phyloP scores from a whole-genome alignment of 495 filamentous ascomycete species.

The Penicillium coprophilum region DNA sequence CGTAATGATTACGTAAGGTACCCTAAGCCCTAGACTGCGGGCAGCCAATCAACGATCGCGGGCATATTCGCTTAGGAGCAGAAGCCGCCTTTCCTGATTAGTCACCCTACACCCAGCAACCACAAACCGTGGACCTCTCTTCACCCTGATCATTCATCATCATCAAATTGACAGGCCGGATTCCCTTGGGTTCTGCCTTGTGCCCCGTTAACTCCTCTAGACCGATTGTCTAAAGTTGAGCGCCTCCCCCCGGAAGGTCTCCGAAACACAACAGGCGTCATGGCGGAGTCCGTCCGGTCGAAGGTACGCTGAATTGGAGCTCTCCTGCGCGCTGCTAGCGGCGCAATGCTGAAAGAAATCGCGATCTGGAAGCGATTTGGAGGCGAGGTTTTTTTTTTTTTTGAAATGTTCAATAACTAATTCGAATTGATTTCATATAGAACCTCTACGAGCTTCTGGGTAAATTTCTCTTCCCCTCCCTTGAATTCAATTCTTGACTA shows the following conservation, averaged over 20 bases:
- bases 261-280: conserved; percentile 50
- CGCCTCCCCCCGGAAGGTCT: conserved; percentile 53
- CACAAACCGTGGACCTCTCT: conserved; percentile 16
- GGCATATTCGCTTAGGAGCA: conserved; percentile 13
- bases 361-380: conserved; percentile 7
- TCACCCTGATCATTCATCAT: conserved; percentile 29
- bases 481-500: conserved; percentile 24
- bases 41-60: conserved; percentile 7
- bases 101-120: conserved; percentile 12
- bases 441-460: conserved; percentile 89
- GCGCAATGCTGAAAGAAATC: background rate
- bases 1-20: conserved; percentile 15
- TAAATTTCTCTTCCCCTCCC: conserved; percentile 46
- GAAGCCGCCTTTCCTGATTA: conserved; percentile 16
- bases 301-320: conserved; percentile 41
- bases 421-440: conserved; percentile 30
- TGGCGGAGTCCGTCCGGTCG: conserved; percentile 50
- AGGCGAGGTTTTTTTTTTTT: conserved; percentile 1
- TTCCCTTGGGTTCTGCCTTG: conserved; percentile 42
- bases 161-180: conserved; percentile 35
- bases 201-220: conserved; percentile 26
- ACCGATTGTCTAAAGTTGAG: conserved; percentile 40
- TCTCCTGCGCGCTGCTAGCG: conserved; percentile 9
- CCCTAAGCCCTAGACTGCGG: conserved; percentile 16
- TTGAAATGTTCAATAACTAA: conserved; percentile 5